Base-by-base conservation (phyloP, 1,284 basidiomycete genomes). In the Tylopilus sp. region DNA sequence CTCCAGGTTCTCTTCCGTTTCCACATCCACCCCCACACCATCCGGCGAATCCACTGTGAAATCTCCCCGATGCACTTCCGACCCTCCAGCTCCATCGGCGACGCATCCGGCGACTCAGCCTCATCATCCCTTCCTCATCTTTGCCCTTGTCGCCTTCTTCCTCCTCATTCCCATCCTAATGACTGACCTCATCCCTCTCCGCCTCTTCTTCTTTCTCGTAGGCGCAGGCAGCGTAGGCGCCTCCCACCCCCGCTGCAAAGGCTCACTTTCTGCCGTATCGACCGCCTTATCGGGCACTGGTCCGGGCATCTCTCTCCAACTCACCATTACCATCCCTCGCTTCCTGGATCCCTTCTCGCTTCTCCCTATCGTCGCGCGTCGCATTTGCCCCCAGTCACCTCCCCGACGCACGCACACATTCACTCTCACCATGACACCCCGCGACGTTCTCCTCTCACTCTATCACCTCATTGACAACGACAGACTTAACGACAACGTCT, bases 391-490 rank as follows among this genome's bases (percentile, higher is more conserved):
- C 17, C 17, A n/a, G 5, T 30, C 28, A 9, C 24, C 21, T 1
- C 15, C 24, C 7, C 28, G 51, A 3, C 36, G 11, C 15, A 41
- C 36, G 2, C 48, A 18, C 9, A 57, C 53, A 11, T 52, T 62
- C 5, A 41, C 41, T 0, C 0, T 65, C 9, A 62, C 51, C 0
- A 7, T 65, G 28, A 46, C 52, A 7, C 57, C 54, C 0, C 64
- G 59, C 12, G 56, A 62, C 31, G 6, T 52, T 3, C 60, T 63
- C 21, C 59, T 66, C 28, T 62, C 61, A 2, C 21, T 77, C 7
- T 71, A 74, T 28, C 72, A 75, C 0, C 40, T 80, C 1, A 60
- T 82, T 9, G 84, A 90, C 57, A 71, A 89, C 54, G 83, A 88
- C 55, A 72, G 70, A 18, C 73, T 90, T 4, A 71, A 75, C 8